Evolutionary conservation across 2,329 filamentous ascomycete genomes (phyloP), one percentile per base, ranked within the genome.

Genomic region (Chalaropsis thielavioides): DNA sequence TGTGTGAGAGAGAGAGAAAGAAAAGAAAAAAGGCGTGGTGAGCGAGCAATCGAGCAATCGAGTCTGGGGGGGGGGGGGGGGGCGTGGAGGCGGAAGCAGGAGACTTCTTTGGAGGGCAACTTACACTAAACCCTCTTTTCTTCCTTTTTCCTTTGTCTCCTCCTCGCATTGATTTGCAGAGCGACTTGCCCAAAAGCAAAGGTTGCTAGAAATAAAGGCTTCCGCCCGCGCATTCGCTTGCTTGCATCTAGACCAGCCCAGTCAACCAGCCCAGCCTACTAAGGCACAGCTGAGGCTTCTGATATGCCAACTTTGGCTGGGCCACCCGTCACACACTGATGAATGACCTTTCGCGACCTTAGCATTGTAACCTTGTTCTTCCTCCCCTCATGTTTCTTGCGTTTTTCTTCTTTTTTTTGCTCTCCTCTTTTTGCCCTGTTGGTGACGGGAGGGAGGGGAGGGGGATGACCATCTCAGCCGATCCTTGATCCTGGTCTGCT

Each of bases 231-330:
- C 51, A 56, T 31, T 56, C 54, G 24, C 54, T 58, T 31, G 54
- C 54, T 58, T 58, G 54, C 54, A 58, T 58, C 54, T 58, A 58
- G 54, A 58, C 24, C 54, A 51, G 46, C 54, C 13, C 31, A 58
- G 13, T 27, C 24, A 38, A 27, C 17, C 54, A 58, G 31, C 27
- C 17, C 51, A 35, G 24, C 17, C 24, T 8, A 38, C 35, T 38
- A n/a, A 58, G 15, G 8, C 46, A 51, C 22, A 51, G 19, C 46
- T 51, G 46, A 19, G 46, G 24, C 10, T 24, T 51, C 46, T 51
- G 24, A 38, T 58, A 58, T 58, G 27, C 3, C 54, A 38, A 51
- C 46, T 51, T 51, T 1, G 46, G 54, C 54, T 58, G 27, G 54
- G 54, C 27, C 17, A 38, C n/a, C 13, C 54, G n/a, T 35, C 27